Conservation (phyloP, 2,329 filamentous ascomycete genomes). For the Colletotrichum tropicale region DNA sequence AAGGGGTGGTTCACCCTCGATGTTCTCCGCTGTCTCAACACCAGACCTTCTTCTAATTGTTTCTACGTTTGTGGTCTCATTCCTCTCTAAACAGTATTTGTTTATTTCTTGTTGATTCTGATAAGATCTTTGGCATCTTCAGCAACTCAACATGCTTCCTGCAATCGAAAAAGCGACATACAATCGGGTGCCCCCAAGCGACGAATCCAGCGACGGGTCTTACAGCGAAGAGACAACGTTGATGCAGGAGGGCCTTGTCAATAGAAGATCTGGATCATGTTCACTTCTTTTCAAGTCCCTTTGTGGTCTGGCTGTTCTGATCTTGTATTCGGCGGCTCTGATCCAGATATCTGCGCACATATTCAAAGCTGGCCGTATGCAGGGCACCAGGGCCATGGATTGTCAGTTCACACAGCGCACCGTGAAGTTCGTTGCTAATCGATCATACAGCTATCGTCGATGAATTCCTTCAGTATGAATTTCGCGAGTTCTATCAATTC, state of each 20-base stretch:
- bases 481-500: not conserved
- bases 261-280: not conserved
- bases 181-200: not conserved
- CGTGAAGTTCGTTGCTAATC: not conserved
- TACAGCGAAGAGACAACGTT: not conserved
- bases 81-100: fast-evolving
- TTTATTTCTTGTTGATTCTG: fast-evolving
- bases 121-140: not conserved
- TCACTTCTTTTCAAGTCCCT: not conserved
- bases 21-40: not conserved
- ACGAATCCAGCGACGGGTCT: not conserved
- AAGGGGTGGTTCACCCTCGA: not conserved
- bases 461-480: not conserved
- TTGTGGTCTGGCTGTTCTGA: not conserved
- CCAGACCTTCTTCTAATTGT: not conserved
- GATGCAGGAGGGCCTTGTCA: not conserved
- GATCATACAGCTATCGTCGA: not conserved
- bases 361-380: not conserved
- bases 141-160: not conserved
- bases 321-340: not conserved
- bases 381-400: not conserved
- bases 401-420: not conserved
- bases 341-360: not conserved
- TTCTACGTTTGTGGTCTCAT: fast-evolving
- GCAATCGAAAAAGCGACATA: not conserved